These are phyloP conservation scores for Diaporthe citriasiana DNA, from an alignment of 2,329 filamentous ascomycete species.

Conservation along the genomic window DNA sequence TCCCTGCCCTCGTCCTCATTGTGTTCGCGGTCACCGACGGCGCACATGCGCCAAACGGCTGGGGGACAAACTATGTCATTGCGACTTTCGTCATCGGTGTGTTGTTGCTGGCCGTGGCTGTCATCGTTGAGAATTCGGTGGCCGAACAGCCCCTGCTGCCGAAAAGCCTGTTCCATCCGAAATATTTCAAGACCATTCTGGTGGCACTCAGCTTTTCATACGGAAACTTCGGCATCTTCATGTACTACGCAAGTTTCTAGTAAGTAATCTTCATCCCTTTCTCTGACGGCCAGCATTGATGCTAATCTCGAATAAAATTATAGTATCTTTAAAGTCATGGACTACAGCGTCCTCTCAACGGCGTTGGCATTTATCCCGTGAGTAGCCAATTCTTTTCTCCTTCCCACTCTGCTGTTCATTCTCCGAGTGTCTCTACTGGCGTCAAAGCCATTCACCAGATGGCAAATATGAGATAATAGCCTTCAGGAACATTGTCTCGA, in stretches of 20 bases:
- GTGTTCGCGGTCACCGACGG: constrained; percentile 83
- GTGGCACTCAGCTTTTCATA: constrained; percentile 75
- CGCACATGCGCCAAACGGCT: constrained; percentile 76
- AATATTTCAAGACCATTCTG: constrained; percentile 76
- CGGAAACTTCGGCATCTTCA: constrained; percentile 76
- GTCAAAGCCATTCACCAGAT: too few relatives aligned
- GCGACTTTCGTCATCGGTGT: constrained; percentile 74
- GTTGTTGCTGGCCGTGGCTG: constrained; percentile 69
- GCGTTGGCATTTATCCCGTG: constrained; percentile 77
- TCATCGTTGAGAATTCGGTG: constrained; percentile 82
- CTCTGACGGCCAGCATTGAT: constrained; percentile 62
- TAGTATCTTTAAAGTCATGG: constrained; percentile 73
- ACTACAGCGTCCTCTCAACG: constrained; percentile 71
- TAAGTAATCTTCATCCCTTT: constrained; percentile 58
- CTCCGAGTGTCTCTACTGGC: too few relatives aligned
- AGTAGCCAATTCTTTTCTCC: not conserved
- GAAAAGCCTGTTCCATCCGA: constrained; percentile 76
- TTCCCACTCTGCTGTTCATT: not conserved
- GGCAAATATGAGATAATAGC: too few relatives aligned
- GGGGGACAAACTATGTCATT: constrained; percentile 81
- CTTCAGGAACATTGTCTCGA: too few relatives aligned
- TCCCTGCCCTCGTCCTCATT: constrained; percentile 76
- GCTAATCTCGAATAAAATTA: constrained; percentile 61
- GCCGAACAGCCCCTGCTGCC: constrained; percentile 78
- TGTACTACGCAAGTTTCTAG: constrained; percentile 80